Percentiles rank a stretch among this genome's conserved stretches.
Evolutionary conservation across 2,329 filamentous ascomycete species (phyloP).

Genomic region (Endoconidiophora laricicola): DNA sequence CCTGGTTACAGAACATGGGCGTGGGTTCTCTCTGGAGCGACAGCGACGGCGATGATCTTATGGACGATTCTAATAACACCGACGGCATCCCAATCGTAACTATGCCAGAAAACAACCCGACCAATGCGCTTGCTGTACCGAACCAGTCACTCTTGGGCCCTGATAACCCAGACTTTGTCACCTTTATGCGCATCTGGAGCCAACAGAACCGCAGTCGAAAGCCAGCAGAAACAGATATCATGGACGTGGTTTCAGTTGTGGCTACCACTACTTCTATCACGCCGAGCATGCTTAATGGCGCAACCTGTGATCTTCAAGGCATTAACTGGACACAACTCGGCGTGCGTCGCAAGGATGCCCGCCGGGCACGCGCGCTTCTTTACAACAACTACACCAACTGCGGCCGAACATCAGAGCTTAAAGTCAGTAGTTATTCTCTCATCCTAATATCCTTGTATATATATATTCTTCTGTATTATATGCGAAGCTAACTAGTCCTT

Average conservation of each 20-base stretch:
- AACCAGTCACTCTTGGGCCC: conserved; percentile 27
- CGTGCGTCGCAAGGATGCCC: conserved; percentile 32
- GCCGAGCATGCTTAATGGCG: conserved; percentile 35
- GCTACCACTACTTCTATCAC: conserved; percentile 14
- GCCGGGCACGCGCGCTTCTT: conserved; percentile 28
- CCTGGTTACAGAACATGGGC: too few relatives aligned
- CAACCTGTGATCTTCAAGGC: conserved; percentile 41
- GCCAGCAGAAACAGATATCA: neutral
- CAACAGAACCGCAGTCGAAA: neutral
- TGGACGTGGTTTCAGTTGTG: neutral
- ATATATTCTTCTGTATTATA: too few relatives aligned
- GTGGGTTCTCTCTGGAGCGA: neutral
- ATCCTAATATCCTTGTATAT: neutral
- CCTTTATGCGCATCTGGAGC: conserved; percentile 35
- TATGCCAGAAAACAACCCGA: conserved; percentile 17
- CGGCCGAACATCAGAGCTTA: conserved; percentile 14
- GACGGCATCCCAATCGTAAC: too few relatives aligned
- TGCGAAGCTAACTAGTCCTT: too few relatives aligned
- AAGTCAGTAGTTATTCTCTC: conserved; percentile 1
- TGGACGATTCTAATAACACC: too few relatives aligned
- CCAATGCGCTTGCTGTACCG: conserved; percentile 19
- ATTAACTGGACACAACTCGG: conserved; percentile 39
- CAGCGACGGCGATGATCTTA: conserved; percentile 16
- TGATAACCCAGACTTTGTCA: conserved; percentile 31
- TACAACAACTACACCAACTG: conserved; percentile 44